Percentiles rank a stretch among this genome's conserved stretches.
phyloP scores from a whole-genome alignment of 371 early-diverging fungal species.

The Mucor sp. region DNA sequence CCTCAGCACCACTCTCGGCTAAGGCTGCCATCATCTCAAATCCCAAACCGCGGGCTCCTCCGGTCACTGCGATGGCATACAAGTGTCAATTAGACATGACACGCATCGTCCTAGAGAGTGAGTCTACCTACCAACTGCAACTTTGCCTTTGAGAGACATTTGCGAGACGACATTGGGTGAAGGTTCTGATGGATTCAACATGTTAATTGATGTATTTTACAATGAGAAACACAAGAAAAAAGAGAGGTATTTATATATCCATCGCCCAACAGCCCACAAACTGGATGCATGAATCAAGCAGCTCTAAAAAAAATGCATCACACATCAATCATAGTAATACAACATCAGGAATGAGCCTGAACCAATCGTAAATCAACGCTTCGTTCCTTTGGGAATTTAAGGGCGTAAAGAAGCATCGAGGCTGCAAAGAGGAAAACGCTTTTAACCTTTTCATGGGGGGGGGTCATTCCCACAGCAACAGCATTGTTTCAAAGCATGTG shows the following conservation, averaged over 20 bases:
- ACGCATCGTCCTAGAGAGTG: neutral
- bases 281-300: neutral
- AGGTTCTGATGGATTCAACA: constrained; percentile 1
- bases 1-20: constrained; percentile 43
- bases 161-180: constrained; percentile 27
- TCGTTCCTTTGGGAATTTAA: neutral
- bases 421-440: too few relatives aligned
- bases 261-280: neutral
- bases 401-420: neutral
- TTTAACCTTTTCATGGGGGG: neutral
- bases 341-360: neutral
- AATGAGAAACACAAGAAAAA: neutral
- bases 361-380: neutral
- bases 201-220: too few relatives aligned
- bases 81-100: neutral
- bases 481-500: neutral
- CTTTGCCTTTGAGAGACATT: constrained; percentile 38
- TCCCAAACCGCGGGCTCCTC: constrained; percentile 50
- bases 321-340: neutral
- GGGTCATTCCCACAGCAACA: neutral
- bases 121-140: constrained; percentile 34
- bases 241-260: neutral
- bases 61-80: constrained; percentile 29
- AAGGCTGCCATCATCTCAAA: constrained; percentile 48
- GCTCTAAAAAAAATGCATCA: neutral